Evolutionary conservation across 2,329 filamentous ascomycete genomes (phyloP).

Genomic region (Elsinoe arachidis): DNA sequence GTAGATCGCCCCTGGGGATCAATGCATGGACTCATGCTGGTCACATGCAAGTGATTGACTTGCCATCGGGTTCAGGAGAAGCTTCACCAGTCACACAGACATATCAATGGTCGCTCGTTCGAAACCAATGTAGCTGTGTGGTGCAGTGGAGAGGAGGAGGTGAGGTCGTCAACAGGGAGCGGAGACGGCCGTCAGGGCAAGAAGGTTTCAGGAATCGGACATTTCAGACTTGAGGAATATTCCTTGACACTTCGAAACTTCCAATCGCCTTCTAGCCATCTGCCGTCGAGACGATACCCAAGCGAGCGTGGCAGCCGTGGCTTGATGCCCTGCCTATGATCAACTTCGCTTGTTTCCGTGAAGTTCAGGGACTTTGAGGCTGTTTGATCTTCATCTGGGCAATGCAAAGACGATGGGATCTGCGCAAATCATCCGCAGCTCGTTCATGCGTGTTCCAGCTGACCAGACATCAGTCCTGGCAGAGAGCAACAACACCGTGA

Average conservation of each 20-base stretch:
- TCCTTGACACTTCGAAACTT: slow-evolving; percentile 9
- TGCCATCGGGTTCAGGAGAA: neutral
- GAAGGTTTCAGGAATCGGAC: neutral
- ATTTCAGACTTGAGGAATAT: neutral
- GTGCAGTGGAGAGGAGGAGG: neutral
- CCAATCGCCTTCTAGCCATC: slow-evolving; percentile 3
- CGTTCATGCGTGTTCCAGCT: neutral
- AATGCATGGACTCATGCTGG: neutral
- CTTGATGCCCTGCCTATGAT: neutral
- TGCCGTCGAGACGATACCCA: neutral
- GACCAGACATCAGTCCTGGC: neutral
- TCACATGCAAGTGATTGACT: neutral
- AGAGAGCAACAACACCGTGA: neutral
- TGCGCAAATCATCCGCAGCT: slow-evolving; percentile 5
- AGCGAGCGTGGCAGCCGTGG: neutral
- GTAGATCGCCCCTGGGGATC: slow-evolving; percentile 3
- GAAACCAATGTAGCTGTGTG: neutral
- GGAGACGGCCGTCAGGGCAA: neutral
- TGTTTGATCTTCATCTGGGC: slow-evolving; percentile 9
- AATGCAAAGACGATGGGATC: neutral
- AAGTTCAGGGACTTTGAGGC: neutral
- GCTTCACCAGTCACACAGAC: no score
- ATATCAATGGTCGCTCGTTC: no score
- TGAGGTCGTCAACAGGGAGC: neutral
- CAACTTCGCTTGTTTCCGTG: neutral